These are phyloP conservation scores for Crotalaria pallida DNA, from an alignment of 306 rosid species.

Conservation along the genomic window DNA sequence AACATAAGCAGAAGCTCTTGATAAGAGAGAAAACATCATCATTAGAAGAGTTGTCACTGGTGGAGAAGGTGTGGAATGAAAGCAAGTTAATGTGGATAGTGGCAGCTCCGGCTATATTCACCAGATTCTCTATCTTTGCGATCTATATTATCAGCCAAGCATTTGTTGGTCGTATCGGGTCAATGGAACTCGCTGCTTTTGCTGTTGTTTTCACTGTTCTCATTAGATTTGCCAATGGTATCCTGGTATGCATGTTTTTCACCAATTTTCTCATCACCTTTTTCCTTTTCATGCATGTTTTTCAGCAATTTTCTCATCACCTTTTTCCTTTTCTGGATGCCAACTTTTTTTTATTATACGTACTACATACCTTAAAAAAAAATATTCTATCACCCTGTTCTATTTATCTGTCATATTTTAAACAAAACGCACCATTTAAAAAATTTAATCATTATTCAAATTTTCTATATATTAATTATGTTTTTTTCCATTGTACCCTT, in stretches of 20 bases:
- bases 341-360: no score
- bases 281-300: no score
- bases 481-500: no score
- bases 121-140: slow-evolving; percentile 34
- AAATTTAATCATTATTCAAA: no score
- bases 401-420: no score
- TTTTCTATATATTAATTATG: no score
- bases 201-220: slow-evolving; percentile 36
- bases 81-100: slow-evolving; percentile 40
- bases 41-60: slow-evolving; percentile 13
- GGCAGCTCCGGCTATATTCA: slow-evolving; percentile 43
- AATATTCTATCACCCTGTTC: no score
- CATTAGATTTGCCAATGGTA: slow-evolving; percentile 35
- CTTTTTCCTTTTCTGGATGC: no score
- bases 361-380: no score
- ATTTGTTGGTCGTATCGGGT: slow-evolving; percentile 43
- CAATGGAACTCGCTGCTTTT: slow-evolving; percentile 42
- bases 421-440: no score
- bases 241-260: slow-evolving; percentile 29
- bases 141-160: slow-evolving; percentile 37
- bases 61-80: slow-evolving; percentile 33
- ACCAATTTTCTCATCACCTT: not conserved
- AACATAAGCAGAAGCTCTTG: slow-evolving; percentile 10
- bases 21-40: not conserved
- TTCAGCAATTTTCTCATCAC: no score